Conservation (phyloP, 129 eudicot species). For the Flaveria bidentis region DNA sequence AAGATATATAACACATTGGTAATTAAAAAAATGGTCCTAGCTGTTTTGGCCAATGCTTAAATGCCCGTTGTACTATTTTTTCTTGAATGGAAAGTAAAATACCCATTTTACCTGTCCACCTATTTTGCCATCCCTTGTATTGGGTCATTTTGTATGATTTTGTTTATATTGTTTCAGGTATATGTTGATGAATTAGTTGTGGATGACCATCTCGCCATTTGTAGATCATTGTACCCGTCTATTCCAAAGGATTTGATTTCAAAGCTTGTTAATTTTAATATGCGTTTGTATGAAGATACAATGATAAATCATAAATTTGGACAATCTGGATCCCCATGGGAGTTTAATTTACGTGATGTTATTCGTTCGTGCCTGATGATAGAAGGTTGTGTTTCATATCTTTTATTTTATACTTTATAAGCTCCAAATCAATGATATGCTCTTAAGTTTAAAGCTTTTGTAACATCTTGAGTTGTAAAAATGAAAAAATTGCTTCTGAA, state of each 20-base stretch:
- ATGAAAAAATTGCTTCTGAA: neutral
- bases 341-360: constrained; percentile 90
- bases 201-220: constrained; percentile 72
- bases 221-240: constrained; percentile 65
- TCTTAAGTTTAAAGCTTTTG: neutral
- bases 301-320: constrained; percentile 77
- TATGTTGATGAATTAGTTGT: constrained; percentile 88
- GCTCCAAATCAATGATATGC: neutral
- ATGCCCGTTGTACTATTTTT: too few species aligned
- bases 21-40: neutral
- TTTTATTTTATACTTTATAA: neutral
- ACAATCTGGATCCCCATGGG: constrained; percentile 98
- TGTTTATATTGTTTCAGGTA: constrained; percentile 52
- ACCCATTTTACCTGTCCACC: neutral
- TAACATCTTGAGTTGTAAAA: neutral
- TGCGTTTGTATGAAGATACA: constrained; percentile 68
- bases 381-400: constrained; percentile 43
- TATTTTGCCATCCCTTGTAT: neutral
- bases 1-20: neutral
- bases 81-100: too few species aligned
- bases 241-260: constrained; percentile 48
- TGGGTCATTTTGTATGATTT: neutral
- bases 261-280: constrained; percentile 69
- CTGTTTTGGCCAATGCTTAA: too few species aligned
- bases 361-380: constrained; percentile 88